These are phyloP conservation scores for Mentha longifolia DNA, from an alignment of 257 asterid genomes.

Conservation along the genomic window DNA sequence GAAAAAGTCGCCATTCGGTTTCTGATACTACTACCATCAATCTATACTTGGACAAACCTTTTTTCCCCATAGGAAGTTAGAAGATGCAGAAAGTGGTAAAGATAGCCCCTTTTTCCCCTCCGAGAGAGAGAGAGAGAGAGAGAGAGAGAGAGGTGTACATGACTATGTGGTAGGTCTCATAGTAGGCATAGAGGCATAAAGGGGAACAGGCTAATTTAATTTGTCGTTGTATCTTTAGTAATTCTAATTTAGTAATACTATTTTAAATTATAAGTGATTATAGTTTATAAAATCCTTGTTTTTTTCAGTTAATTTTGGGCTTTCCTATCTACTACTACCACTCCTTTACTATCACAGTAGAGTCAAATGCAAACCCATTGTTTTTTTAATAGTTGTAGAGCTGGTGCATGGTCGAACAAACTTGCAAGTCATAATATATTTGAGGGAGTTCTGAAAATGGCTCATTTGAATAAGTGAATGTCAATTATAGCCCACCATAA, in stretches of 20 bases:
- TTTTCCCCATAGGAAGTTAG: conserved; percentile 15
- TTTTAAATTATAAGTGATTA: conserved; percentile 6
- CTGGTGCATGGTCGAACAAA: no score
- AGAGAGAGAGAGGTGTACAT: conserved; percentile 29
- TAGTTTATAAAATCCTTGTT: not conserved
- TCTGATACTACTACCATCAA: conserved; percentile 42
- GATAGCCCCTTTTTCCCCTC: conserved; percentile 12
- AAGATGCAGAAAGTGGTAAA: conserved; percentile 33
- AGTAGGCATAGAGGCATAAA: conserved; percentile 26
- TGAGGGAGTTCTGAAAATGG: no score
- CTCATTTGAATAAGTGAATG: no score
- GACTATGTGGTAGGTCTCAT: conserved; percentile 27
- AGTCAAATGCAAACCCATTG: no score
- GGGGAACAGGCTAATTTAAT: conserved; percentile 30
- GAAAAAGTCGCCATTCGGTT: conserved; percentile 87
- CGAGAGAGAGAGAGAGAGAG: conserved; percentile 24
- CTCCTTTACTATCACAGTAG: not conserved
- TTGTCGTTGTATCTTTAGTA: conserved; percentile 32
- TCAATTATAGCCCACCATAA: no score
- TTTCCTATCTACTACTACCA: not conserved
- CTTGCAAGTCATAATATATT: no score
- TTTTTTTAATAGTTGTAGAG: no score
- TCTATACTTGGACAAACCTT: conserved; percentile 20
- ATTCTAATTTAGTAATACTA: conserved; percentile 8
- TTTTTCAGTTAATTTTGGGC: not conserved